Conservation (phyloP, 164 flowering plant species). For the Amborella trichopoda region DNA sequence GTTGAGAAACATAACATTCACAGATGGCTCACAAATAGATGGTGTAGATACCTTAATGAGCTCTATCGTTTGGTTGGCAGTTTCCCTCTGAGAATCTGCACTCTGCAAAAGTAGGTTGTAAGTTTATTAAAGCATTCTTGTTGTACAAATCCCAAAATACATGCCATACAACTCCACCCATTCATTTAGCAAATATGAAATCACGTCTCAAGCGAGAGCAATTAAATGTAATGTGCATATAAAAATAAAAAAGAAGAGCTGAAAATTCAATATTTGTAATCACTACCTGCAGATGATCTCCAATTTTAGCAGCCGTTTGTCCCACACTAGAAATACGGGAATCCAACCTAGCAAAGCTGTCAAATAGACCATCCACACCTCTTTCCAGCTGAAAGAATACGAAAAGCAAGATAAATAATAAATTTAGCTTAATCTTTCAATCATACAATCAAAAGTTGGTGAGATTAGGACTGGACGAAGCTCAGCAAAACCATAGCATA, state of each 20-base stretch:
- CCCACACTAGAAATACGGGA: conserved; percentile 99
- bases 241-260: too few relatives aligned
- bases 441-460: too few relatives aligned
- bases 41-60: conserved; percentile 72
- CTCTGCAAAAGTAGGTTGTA: conserved; percentile 47
- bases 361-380: conserved; percentile 96
- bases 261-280: too few relatives aligned
- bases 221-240: too few relatives aligned
- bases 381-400: conserved; percentile 61
- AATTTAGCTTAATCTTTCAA: too few relatives aligned
- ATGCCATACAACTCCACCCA: neutral
- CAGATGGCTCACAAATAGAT: neutral
- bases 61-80: conserved; percentile 97
- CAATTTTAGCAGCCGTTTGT: conserved; percentile 98
- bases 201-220: too few relatives aligned
- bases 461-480: too few relatives aligned
- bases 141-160: too few relatives aligned
- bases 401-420: too few relatives aligned
- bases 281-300: conserved; percentile 95
- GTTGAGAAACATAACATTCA: neutral
- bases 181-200: neutral
- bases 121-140: conserved; percentile 6
- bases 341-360: conserved; percentile 92
- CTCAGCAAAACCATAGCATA: too few relatives aligned
- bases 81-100: conserved; percentile 97